Evolutionary conservation across 768 basidiomycete species (phyloP).

Genomic region (Cystofilobasidium capitatum): DNA sequence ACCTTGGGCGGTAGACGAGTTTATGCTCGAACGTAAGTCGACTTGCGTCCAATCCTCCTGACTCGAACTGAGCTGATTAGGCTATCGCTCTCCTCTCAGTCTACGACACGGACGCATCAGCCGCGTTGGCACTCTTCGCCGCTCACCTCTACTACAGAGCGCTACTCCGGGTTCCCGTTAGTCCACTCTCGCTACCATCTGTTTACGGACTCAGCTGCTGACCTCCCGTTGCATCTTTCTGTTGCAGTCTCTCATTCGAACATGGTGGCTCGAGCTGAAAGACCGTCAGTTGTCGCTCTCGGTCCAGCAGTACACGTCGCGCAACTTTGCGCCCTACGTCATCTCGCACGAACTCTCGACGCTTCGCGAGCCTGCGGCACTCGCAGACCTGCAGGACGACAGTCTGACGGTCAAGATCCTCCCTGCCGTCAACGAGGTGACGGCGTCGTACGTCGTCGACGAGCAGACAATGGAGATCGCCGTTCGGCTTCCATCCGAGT

Average conservation of each 20-base stretch:
- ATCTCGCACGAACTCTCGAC: slow-evolving; percentile 71
- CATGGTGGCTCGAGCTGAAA: slow-evolving; percentile 77
- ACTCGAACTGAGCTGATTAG: not conserved
- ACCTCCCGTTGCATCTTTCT: not conserved
- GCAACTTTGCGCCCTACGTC: slow-evolving; percentile 72
- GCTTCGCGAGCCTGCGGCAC: slow-evolving; percentile 42
- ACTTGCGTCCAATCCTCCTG: slow-evolving; percentile 19
- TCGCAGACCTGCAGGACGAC: slow-evolving; percentile 51
- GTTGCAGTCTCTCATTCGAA: slow-evolving; percentile 56
- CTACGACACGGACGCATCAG: slow-evolving; percentile 33
- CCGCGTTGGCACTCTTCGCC: slow-evolving; percentile 52
- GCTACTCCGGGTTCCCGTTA: slow-evolving; percentile 59
- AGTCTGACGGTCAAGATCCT: slow-evolving; percentile 71
- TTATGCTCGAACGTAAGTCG: slow-evolving; percentile 58
- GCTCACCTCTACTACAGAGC: slow-evolving; percentile 85
- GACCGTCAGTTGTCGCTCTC: slow-evolving; percentile 75
- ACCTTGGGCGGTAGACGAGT: slow-evolving; percentile 75
- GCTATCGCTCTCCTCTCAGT: slow-evolving; percentile 27
- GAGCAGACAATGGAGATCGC: slow-evolving; percentile 87
- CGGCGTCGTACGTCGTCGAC: slow-evolving; percentile 75
- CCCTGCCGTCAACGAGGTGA: slow-evolving; percentile 64
- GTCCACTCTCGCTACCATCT: not conserved
- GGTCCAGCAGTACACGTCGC: slow-evolving; percentile 66
- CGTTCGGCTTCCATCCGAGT: slow-evolving; percentile 75
- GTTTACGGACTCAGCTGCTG: not conserved